Percentiles rank a stretch among this genome's conserved stretches.
Evolutionary conservation across 2,329 filamentous ascomycete species (phyloP).

Genomic region (Fusarium pseudograminearum): DNA sequence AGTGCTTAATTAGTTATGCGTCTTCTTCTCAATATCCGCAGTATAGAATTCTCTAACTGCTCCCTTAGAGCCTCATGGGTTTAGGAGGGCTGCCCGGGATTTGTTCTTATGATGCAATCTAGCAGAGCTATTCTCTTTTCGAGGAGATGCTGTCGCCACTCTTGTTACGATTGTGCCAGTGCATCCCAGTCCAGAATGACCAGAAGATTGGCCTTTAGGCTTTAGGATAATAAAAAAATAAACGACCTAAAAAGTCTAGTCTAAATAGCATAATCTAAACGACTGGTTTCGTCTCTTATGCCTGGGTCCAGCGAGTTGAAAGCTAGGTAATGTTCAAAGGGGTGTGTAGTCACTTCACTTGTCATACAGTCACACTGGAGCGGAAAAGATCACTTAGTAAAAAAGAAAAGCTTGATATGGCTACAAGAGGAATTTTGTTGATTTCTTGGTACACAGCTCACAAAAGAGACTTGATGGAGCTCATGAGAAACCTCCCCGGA

Average conservation of each 20-base stretch:
- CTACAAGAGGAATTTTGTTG: conserved; percentile 62
- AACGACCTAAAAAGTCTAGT: background rate
- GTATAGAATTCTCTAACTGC: too few relatives aligned
- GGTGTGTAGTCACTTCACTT: too few relatives aligned
- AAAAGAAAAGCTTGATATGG: conserved; percentile 49
- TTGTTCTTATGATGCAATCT: too few relatives aligned
- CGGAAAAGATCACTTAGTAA: conserved; percentile 27
- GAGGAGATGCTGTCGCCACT: too few relatives aligned
- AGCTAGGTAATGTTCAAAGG: background rate
- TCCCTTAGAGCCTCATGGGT: fast-evolving
- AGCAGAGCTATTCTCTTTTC: too few relatives aligned
- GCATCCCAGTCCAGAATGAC: too few relatives aligned
- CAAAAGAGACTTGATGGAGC: conserved; percentile 70
- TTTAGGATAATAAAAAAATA: background rate
- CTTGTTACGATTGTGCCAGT: too few relatives aligned
- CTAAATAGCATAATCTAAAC: background rate
- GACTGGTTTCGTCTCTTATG: background rate
- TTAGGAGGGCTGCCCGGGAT: too few relatives aligned
- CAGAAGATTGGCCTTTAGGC: background rate
- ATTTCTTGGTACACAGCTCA: conserved; percentile 73
- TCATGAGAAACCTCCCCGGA: conserved; percentile 62
- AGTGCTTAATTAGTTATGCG: too few relatives aligned
- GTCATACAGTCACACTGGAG: background rate
- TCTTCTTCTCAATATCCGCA: too few relatives aligned
- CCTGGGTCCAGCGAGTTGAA: background rate